Base-by-base conservation (phyloP, 371 early-diverging fungal species). In the Apophysomyces trapeziformis region DNA sequence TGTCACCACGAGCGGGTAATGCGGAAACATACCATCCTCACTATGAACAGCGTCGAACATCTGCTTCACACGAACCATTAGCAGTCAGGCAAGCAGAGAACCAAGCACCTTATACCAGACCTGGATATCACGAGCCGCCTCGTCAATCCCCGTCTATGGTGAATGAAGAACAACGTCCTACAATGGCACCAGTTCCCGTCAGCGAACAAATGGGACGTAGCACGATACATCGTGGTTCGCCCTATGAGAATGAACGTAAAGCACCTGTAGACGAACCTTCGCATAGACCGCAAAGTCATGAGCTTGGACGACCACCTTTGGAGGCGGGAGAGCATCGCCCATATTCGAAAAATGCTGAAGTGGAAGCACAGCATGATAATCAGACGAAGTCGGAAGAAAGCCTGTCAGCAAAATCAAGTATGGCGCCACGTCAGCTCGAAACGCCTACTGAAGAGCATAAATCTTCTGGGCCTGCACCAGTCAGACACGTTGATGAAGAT, bases 1-100 rank as follows among this genome's bases (percentile, higher is more conserved):
- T 64, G 37, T 65, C 68, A 5, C 68, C 68, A 36, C 66, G 62
- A 50, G 54, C 72, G 21, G 64, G 57, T 7, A 65, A 69, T 43
- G 38, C 38, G 5, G 68, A 67, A 36, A 47, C 60, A n/a, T 47
- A 56, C 58, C 66, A 64, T 50, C 63, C 68, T 16, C 68, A 70
- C 26, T 68, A 69, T 44, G 69, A 75, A 47, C 68, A 65, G 14
- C 41, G 56, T 16, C 60, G 47, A 26, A 59, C 62, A 13, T 67
- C 74, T 12, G 63, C 72, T 16, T 63, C 62, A 58, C 63, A 54
- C 46, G 32, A 37, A 62, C 61, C 72, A 45, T 68, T 50, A 9
- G 35, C 54, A n/a, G 11, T 50, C 54, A 50, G 54, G 32, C 54
- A 50, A 50, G 54, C 54, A 50, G 54, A 50, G 8, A 50, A 21